Percentiles rank a stretch among this genome's conserved stretches.
Evolutionary conservation across 179 eudicot species (phyloP).

Genomic region (Beta lomatogona): DNA sequence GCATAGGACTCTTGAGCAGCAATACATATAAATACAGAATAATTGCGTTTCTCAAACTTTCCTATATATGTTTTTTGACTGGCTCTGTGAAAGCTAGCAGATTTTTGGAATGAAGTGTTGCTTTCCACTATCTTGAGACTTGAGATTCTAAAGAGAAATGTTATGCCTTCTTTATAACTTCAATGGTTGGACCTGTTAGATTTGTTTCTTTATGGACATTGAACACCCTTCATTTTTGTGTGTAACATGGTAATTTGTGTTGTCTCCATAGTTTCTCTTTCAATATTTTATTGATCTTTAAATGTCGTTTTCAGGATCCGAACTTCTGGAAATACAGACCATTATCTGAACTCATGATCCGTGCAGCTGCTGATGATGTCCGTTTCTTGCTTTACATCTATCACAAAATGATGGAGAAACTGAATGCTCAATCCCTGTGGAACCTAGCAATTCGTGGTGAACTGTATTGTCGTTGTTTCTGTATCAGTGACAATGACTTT

Average conservation of each 20-base stretch:
- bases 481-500: conserved; percentile 51
- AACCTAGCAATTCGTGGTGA: conserved; percentile 80
- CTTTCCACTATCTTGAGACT: neutral
- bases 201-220: neutral
- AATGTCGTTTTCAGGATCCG: conserved; percentile 55
- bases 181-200: neutral
- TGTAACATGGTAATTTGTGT: neutral
- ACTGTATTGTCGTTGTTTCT: conserved; percentile 90
- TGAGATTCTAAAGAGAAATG: neutral
- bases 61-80: neutral
- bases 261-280: neutral
- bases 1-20: neutral
- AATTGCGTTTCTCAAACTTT: neutral
- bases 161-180: neutral
- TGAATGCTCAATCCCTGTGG: conserved; percentile 72
- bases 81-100: neutral
- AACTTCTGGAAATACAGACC: conserved; percentile 83
- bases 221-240: neutral
- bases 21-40: neutral
- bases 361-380: conserved; percentile 95
- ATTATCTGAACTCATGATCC: conserved; percentile 78
- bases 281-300: neutral
- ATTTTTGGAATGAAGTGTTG: neutral
- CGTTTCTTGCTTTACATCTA: conserved; percentile 81
- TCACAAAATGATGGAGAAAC: conserved; percentile 80